Conservation (phyloP, 495 filamentous ascomycete species). For the Lepidopterella palustris region DNA sequence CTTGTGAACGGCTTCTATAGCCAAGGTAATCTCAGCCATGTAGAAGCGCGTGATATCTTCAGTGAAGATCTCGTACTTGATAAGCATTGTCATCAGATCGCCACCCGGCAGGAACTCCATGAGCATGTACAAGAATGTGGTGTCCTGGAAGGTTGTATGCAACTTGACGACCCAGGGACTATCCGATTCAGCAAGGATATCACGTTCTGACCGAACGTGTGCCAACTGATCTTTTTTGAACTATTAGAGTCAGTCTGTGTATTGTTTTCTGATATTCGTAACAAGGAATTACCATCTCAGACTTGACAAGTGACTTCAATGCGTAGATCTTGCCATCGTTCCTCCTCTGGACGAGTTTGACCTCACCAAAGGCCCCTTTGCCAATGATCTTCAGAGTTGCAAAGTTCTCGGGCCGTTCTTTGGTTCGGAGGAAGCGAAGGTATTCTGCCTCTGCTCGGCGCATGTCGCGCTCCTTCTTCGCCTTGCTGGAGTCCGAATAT, state of each 20-base stretch:
- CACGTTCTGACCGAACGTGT: constrained; percentile 96
- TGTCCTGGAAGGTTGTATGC: constrained; percentile 94
- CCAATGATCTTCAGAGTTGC: constrained; percentile 94
- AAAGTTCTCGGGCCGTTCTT: constrained; percentile 88
- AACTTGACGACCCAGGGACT: constrained; percentile 99
- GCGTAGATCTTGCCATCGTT: constrained; percentile 96
- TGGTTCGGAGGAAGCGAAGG: constrained; percentile 87
- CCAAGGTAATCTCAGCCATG: constrained; percentile 95
- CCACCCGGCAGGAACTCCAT: constrained; percentile 99
- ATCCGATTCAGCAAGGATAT: constrained; percentile 96
- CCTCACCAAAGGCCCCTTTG: constrained; percentile 98
- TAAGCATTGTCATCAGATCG: constrained; percentile 99
- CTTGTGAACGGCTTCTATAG: constrained; percentile 96
- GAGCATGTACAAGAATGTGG: constrained; percentile 91
- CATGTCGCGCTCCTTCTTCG: constrained; percentile 67
- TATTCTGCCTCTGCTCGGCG: constrained; percentile 83
- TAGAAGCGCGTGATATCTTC: constrained; percentile 99
- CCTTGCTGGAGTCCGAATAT: constrained; percentile 66
- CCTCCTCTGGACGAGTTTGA: constrained; percentile 92
- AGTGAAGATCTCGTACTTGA: constrained; percentile 99
- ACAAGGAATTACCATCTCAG: constrained; percentile 82
- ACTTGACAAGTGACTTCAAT: constrained; percentile 96
- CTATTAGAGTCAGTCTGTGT: constrained; percentile 21
- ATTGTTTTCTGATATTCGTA: background rate
- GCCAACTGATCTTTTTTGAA: constrained; percentile 99